Base-by-base conservation (phyloP, 129 eudicot genomes). In the Erigeron canadensis region DNA sequence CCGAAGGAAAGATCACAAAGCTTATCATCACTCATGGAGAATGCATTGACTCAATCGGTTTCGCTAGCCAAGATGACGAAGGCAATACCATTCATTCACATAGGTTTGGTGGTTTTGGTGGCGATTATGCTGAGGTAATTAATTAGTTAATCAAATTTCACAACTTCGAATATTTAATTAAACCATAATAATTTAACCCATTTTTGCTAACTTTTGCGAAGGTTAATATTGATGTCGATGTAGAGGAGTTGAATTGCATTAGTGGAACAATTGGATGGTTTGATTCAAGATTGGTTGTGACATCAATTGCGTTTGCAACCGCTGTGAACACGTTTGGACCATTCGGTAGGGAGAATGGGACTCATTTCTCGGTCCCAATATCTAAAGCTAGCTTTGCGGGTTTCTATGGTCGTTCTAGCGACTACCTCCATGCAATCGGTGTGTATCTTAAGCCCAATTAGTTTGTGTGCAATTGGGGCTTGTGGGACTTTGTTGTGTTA, bases 241-340 rank as follows among this genome's bases (percentile, higher is more conserved):
- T 65, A 37, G 83, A 79, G 58, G 74, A 79, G 65, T 58, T 79
- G 69, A 79, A 72, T 15, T 61, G 57, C 41, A 65, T 79, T 0
- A 67, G 79, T 10, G 83, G 83, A 70, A 79, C 83, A 9, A 47
- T 73, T 11, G 83, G 83, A 39, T 65, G 69, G 74, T 73, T 72
- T 40, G 78, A 73, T 42, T 73, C 75, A 39, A 60, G 61, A 56
- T 0, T 66, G 17, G 79, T 79, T 7, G 78, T 79, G 58, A 79
- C 83, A 39, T 73, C 83, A 7, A 11, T 79, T 18, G 40, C 75
- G 4, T 72, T 79, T 65, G 13, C 74, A 1, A 71, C 82, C 0
- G 78, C 66, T 9, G 74, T 67, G 10, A 79, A 73, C 48, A 79
- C 73, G 64, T 73, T 72, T 67, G 83, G 83, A 73, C 83, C 79